These are phyloP conservation scores for Salvia miltiorrhiza DNA, from an alignment of 257 asterid species.

Conservation along the genomic window DNA sequence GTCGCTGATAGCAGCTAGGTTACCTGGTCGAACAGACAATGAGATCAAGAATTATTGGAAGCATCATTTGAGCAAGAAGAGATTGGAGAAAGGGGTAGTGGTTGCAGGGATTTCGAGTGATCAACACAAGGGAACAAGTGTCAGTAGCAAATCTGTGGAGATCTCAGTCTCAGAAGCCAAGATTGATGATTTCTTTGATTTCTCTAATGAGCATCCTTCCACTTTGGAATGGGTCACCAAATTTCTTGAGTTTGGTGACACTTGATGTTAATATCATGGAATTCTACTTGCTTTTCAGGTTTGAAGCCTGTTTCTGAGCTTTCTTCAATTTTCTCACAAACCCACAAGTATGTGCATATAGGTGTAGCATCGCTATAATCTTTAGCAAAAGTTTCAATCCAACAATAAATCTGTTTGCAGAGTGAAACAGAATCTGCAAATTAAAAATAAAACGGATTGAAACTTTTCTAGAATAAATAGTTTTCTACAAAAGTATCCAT, in stretches of 20 bases:
- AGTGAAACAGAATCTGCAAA: slow-evolving; percentile 10
- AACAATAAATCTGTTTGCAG: background rate
- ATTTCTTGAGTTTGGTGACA: slow-evolving; percentile 25
- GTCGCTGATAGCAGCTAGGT: slow-evolving; percentile 42
- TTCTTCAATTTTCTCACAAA: background rate
- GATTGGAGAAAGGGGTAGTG: slow-evolving; percentile 15
- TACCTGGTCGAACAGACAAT: slow-evolving; percentile 51
- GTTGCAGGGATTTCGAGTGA: slow-evolving; percentile 27
- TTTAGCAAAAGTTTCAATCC: slow-evolving; percentile 1
- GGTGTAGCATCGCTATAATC: background rate
- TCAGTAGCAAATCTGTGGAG: slow-evolving; percentile 14
- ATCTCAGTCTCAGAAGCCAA: slow-evolving; percentile 17
- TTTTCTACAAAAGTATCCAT: too few relatives aligned
- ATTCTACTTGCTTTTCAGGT: background rate
- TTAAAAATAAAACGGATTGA: background rate
- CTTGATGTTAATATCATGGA: background rate
- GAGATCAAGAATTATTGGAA: slow-evolving; percentile 50
- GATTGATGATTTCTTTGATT: slow-evolving; percentile 52
- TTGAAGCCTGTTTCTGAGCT: background rate
- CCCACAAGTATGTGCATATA: too few relatives aligned
- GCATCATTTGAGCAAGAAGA: slow-evolving; percentile 39
- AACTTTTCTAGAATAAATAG: too few relatives aligned
- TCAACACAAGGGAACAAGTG: slow-evolving; percentile 16
- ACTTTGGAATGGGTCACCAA: slow-evolving; percentile 55
- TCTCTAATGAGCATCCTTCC: slow-evolving; percentile 54